These are phyloP conservation scores for Candida yuanshanica DNA, from an alignment of 805 yeast species.

Conservation along the genomic window DNA sequence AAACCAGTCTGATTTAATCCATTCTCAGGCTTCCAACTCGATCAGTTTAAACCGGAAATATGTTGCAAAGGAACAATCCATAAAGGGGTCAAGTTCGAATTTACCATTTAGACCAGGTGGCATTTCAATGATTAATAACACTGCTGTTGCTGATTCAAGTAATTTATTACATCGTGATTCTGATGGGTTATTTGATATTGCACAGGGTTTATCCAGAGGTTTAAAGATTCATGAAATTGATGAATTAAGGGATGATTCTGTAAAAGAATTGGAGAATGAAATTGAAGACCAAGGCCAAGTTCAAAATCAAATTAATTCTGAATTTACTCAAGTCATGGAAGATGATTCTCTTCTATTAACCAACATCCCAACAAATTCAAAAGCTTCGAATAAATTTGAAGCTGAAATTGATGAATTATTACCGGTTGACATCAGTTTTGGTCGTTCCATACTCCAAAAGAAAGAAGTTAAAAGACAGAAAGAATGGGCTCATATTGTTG, in stretches of 20 bases:
- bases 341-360: neutral
- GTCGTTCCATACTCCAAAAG: constrained; percentile 28
- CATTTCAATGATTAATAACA: constrained; percentile 27
- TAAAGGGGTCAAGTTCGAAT: constrained; percentile 65
- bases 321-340: too few relatives aligned
- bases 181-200: constrained; percentile 73
- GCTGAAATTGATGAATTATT: constrained; percentile 37
- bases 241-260: neutral
- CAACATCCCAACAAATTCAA: too few relatives aligned
- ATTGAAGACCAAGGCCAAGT: constrained; percentile 26
- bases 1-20: constrained; percentile 37
- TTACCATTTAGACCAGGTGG: constrained; percentile 97
- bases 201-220: constrained; percentile 81
- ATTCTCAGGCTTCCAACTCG: constrained; percentile 60
- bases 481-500: constrained; percentile 95
- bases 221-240: constrained; percentile 24
- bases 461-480: constrained; percentile 31
- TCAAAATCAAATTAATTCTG: constrained; percentile 9
- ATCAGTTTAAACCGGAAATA: constrained; percentile 66
- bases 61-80: constrained; percentile 52
- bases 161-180: constrained; percentile 55
- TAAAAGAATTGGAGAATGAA: constrained; percentile 18
- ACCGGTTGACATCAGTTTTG: constrained; percentile 46
- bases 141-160: constrained; percentile 30
- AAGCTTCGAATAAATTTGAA: neutral